A percentile compares a stretch with the other conserved stretches of the same genome.
phyloP scores from a whole-genome alignment of 257 asterid species.

The Jacaranda copaia region DNA sequence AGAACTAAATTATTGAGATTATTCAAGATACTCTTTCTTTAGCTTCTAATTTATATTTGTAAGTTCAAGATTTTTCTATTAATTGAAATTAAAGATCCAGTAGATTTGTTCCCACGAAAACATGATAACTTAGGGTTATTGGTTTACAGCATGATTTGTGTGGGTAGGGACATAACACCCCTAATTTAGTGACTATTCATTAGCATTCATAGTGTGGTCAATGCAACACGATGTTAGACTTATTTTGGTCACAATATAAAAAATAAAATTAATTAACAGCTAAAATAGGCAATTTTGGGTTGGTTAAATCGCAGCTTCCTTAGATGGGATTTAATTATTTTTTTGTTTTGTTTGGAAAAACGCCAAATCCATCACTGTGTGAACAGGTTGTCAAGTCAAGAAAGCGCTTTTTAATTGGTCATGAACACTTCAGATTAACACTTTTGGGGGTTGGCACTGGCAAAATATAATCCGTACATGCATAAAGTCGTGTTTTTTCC shows the following conservation, averaged over 20 bases:
- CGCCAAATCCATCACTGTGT: background rate
- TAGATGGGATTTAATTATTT: background rate
- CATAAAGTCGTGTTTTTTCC: background rate
- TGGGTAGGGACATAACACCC: background rate
- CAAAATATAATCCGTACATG: background rate
- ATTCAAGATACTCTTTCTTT: background rate
- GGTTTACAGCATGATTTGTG: background rate
- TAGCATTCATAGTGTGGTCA: slow-evolving; percentile 24
- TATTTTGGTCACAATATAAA: background rate
- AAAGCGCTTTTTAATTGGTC: background rate
- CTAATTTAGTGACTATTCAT: slow-evolving; percentile 12
- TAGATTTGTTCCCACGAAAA: slow-evolving; percentile 4
- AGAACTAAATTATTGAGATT: slow-evolving; percentile 9
- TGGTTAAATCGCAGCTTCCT: background rate
- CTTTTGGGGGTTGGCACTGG: background rate
- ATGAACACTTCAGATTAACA: background rate
- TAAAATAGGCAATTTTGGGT: slow-evolving; percentile 13
- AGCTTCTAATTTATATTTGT: no score
- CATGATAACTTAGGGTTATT: background rate
- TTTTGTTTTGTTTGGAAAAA: background rate
- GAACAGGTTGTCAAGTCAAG: slow-evolving; percentile 1
- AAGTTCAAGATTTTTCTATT: background rate
- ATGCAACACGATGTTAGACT: slow-evolving; percentile 20
- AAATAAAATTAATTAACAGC: no score
- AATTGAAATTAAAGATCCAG: background rate